Percentiles rank a stretch among this genome's conserved stretches.
Conservation (phyloP, 257 asterid species). For the Solanum acaule region DNA sequence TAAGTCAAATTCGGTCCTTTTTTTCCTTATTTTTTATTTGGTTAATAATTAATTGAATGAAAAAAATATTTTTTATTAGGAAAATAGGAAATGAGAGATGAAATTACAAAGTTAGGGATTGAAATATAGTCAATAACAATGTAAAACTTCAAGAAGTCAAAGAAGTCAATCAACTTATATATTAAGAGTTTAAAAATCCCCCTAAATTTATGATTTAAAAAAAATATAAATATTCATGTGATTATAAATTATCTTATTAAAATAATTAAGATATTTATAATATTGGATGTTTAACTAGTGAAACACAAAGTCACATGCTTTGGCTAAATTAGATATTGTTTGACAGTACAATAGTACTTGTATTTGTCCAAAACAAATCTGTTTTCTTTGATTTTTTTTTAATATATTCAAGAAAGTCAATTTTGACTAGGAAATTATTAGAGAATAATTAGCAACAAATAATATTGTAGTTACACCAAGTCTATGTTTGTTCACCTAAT, state of each 20-base stretch:
- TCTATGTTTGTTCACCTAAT: background rate
- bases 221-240: accelerated
- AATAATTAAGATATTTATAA: background rate
- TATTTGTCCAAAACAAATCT: background rate
- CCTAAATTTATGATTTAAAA: too few relatives aligned
- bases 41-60: background rate
- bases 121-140: background rate
- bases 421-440: background rate
- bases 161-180: background rate
- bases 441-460: background rate
- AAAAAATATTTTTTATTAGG: too few relatives aligned
- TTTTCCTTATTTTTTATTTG: background rate
- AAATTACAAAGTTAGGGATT: background rate
- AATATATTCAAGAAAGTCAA: background rate
- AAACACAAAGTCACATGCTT: background rate
- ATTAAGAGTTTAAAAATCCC: too few relatives aligned
- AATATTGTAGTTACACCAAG: background rate
- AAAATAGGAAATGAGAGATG: background rate
- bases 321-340: background rate
- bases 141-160: background rate
- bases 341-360: background rate
- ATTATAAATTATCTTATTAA: too few relatives aligned
- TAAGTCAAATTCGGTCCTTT: background rate
- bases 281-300: background rate
- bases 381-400: background rate